A percentile compares a stretch with the other conserved stretches of the same genome.
These are phyloP conservation scores for Solanum chacoense DNA, from an alignment of 305 asterid genomes.

Conservation along the genomic window DNA sequence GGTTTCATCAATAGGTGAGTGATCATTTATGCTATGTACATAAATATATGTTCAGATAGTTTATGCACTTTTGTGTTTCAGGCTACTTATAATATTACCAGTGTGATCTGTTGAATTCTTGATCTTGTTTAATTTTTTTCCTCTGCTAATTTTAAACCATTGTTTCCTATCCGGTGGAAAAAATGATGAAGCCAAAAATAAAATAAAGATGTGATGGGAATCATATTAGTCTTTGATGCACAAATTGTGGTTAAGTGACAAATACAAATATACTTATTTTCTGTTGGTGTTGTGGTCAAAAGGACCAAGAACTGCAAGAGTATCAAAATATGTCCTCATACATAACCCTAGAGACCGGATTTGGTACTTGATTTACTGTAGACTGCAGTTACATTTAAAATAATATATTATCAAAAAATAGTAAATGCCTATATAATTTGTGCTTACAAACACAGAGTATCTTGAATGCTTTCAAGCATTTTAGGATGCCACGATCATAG, in stretches of 20 bases:
- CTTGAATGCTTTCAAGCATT: background rate
- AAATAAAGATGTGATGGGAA: background rate
- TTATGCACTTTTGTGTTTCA: background rate
- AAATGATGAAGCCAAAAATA: background rate
- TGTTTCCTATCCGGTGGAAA: background rate
- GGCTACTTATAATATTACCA: background rate
- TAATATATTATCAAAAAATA: background rate
- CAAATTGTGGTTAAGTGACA: background rate
- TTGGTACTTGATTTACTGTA: background rate
- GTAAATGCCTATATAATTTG: background rate
- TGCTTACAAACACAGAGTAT: background rate
- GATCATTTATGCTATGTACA: background rate
- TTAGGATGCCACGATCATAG: background rate
- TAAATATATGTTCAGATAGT: background rate
- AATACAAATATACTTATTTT: background rate
- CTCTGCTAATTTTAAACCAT: background rate
- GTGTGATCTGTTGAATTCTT: background rate
- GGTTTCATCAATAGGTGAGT: slow-evolving; percentile 57
- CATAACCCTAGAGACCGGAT: background rate
- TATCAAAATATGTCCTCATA: background rate
- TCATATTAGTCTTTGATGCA: background rate
- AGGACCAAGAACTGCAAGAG: background rate
- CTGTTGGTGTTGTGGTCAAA: background rate
- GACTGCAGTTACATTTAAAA: background rate
- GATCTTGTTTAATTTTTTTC: background rate